Evolutionary conservation across 192 early-diverging fungal genomes (phyloP), one percentile per base, ranked within the genome.

Genomic region (Umbelopsis vinacea): DNA sequence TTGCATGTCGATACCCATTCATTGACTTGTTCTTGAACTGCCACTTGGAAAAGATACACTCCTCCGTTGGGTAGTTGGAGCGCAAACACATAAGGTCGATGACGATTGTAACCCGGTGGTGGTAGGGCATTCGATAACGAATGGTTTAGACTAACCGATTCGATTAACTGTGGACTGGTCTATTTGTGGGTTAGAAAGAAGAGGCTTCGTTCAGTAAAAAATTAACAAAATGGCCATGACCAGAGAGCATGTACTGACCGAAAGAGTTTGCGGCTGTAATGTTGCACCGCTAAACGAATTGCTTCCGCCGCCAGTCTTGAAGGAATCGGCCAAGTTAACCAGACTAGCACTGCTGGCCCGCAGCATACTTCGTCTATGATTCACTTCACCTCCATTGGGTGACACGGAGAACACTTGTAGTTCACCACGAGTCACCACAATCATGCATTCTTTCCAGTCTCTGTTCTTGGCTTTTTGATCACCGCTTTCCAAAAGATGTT

Each of bases 1-100:
- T 98, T 99, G 73, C 96, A 93, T 6, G 91, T 92, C 0, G 87
- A 74, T 0, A 93, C 92, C 97, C 97, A 99, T 67, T 89, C 90
- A 35, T 88, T 87, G 37, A 95, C 83, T 54, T 89, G 88, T 22
- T 89, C 87, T 68, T 87, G 84, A 4, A 83, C 89, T 10, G 81
- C 78, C 0, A 91, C 86, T 79, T 99, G 95, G 85, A 97, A 97
- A n/a, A 98, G 81, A 67, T 95, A 94, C 9, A 92, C 91, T n/a
- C 89, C 90, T 10, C 93, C 93, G 70, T 92, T 90, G 0, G 87
- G 82, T 46, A 95, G 82, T 70, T 92, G 92, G 45, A 98, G 75
- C 19, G 93, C 93, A 85, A 98, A 97, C 24, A 94, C 93, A 73
- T 92, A 83, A 48, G 88, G 90, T 33, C 95, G 87, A 23, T 82